These are phyloP conservation scores for Metschnikowia lachancei DNA, from an alignment of 805 yeast species.

Conservation along the genomic window DNA sequence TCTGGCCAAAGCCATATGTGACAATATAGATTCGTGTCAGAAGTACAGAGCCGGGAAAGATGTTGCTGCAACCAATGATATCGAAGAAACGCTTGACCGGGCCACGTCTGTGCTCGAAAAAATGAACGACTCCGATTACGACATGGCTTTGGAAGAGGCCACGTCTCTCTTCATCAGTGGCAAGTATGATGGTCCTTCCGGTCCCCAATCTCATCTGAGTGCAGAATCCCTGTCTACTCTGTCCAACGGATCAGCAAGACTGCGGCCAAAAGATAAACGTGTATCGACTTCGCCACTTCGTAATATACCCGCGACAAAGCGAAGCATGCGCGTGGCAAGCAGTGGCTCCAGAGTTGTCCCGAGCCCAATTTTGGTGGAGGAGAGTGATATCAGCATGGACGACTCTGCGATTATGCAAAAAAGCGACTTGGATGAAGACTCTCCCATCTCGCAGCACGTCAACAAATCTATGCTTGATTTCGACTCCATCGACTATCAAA, in stretches of 20 bases:
- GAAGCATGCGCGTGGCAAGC: conserved; percentile 1
- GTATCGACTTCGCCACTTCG: conserved; percentile 27
- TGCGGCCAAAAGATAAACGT: conserved; percentile 17
- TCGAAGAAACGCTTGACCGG: conserved; percentile 1
- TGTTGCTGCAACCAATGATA: neutral
- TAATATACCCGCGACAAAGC: conserved; percentile 9
- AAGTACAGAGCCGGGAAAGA: neutral
- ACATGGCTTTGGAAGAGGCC: conserved; percentile 30
- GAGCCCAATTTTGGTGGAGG: conserved; percentile 9
- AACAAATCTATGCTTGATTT: conserved; percentile 26
- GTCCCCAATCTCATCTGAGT: neutral
- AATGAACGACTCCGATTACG: conserved; percentile 29
- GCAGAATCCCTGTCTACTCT: neutral
- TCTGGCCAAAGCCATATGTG: conserved; percentile 7
- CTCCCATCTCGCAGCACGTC: conserved; percentile 28
- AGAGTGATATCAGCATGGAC: conserved; percentile 35
- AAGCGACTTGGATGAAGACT: conserved; percentile 29
- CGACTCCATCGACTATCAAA: conserved; percentile 31
- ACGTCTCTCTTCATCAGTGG: conserved; percentile 28
- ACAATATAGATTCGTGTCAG: conserved; percentile 2
- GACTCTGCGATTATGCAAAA: conserved; percentile 22
- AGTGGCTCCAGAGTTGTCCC: neutral
- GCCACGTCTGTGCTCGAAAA: conserved; percentile 8
- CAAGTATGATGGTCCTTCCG: conserved; percentile 8
- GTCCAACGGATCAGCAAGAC: neutral